Percentiles rank a stretch among this genome's conserved stretches.
Evolutionary conservation across 352 stramenopile genomes (phyloP).

Genomic region (Globisporangium abappressorium): DNA sequence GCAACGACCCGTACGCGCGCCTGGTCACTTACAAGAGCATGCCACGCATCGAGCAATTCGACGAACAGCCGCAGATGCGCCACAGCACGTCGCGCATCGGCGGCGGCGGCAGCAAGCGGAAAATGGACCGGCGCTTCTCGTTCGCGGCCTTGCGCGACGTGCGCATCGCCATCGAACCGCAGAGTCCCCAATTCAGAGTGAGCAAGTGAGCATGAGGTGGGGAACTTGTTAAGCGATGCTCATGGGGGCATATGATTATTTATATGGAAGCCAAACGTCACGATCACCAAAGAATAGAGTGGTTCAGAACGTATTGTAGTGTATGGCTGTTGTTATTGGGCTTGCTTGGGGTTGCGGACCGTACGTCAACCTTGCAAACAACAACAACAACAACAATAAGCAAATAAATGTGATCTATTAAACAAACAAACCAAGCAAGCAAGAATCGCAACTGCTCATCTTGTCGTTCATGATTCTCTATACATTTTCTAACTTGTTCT

Average conservation of each 20-base stretch:
- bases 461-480: not conserved
- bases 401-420: not conserved
- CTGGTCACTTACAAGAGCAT: conserved; percentile 31
- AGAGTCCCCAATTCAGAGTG: conserved; percentile 4
- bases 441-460: not conserved
- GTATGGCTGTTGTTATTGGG: not conserved
- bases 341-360: not conserved
- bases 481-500: not conserved
- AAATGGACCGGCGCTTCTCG: conserved; percentile 33
- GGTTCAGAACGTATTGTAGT: not conserved
- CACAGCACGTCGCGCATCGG: conserved; percentile 12
- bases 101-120: conserved; percentile 17
- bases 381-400: not conserved
- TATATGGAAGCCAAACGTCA: not conserved
- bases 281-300: not conserved
- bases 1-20: conserved; percentile 20
- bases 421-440: not conserved
- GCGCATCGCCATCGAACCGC: conserved; percentile 15
- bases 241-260: not conserved
- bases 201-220: not conserved
- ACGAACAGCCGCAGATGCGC: not conserved
- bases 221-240: not conserved
- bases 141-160: conserved; percentile 29
- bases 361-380: not conserved
- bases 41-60: conserved; percentile 27